Base-by-base conservation (phyloP, 179 eudicot genomes). In the Spinacia oleracea region DNA sequence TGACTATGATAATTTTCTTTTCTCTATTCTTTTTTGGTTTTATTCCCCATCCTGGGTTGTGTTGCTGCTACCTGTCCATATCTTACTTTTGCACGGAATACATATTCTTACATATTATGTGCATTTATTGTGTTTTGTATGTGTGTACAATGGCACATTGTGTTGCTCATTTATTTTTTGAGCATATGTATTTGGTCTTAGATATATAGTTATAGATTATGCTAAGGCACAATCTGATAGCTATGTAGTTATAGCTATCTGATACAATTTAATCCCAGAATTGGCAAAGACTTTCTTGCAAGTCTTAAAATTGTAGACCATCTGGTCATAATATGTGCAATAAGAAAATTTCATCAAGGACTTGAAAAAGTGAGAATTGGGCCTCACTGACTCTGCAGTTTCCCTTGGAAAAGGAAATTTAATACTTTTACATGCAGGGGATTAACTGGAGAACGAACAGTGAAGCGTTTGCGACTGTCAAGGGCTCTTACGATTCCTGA, bases 401-500 rank as follows among this genome's bases (percentile, higher is more conserved):
- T 50, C 9, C 35, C 51, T 60, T 46, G 51, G 9, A 6, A 53
- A 69, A 31, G 45, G 46, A 66, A 53, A 1, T 38, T 46, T 72
- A 35, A 2, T 18, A 38, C 45, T 40, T 48, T 8, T 68, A 1
- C 68, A 63, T 81, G 29, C 89, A 96, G 99, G 90, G 97, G 92
- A 23, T 79, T 91, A 76, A 83, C 90, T 70, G 92, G 97, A 75
- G 99, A 96, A 82, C 90, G 98, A 59, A 94, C 97, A 18, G 99
- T 96, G 63, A 92, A 89, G 85, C 86, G 98, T 25, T 85, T 96
- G 84, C 89, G 99, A 78, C 88, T 96, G 42, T 92, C 97, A 9
- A 94, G 88, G 86, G 99, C 99, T 73, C 87, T 96, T 73, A 96
- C 99, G 31, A 84, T 91, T 80, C 98, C 99, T 78, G 99, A 94